Conservation (phyloP, 176 grass and related monocot genomes). For the Stipa capillata region DNA sequence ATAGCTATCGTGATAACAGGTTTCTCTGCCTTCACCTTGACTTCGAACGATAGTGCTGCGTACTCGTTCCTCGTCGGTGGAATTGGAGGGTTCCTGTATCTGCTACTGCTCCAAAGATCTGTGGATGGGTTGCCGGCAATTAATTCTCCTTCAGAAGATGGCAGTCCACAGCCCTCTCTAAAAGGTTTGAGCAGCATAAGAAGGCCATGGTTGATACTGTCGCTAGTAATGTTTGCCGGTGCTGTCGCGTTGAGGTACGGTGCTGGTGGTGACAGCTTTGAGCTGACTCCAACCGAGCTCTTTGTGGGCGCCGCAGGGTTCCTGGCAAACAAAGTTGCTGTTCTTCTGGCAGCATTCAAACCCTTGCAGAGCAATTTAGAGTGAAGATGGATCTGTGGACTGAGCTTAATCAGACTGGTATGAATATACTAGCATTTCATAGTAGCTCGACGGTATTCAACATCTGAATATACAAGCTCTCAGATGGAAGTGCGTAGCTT, state of each 20-base stretch:
- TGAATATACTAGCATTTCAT: not conserved
- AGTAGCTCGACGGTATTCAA: not conserved
- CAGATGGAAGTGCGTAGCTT: not conserved
- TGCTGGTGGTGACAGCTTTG: conserved; percentile 37
- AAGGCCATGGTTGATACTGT: conserved; percentile 74
- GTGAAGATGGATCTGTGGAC: conserved; percentile 1
- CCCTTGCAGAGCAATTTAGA: conserved; percentile 61
- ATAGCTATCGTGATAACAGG: conserved; percentile 57
- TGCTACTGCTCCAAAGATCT: conserved; percentile 69
- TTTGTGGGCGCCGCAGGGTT: conserved; percentile 61
- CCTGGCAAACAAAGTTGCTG: conserved; percentile 52
- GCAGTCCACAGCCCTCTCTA: not conserved
- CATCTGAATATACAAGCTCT: not conserved
- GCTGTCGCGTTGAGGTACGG: conserved; percentile 47
- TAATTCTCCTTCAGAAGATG: conserved; percentile 25
- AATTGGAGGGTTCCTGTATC: conserved; percentile 73
- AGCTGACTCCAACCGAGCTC: conserved; percentile 48
- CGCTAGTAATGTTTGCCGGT: conserved; percentile 34
- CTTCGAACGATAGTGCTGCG: conserved; percentile 40
- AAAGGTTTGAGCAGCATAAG: conserved; percentile 29
- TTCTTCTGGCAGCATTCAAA: conserved; percentile 77
- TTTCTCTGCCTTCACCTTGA: conserved; percentile 53
- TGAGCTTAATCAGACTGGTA: not conserved
- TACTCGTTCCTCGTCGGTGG: conserved; percentile 71
- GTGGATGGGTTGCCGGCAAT: conserved; percentile 56